Conservation (phyloP, 2,329 filamentous ascomycete species). For the Coccinonectria pachysandricola region DNA sequence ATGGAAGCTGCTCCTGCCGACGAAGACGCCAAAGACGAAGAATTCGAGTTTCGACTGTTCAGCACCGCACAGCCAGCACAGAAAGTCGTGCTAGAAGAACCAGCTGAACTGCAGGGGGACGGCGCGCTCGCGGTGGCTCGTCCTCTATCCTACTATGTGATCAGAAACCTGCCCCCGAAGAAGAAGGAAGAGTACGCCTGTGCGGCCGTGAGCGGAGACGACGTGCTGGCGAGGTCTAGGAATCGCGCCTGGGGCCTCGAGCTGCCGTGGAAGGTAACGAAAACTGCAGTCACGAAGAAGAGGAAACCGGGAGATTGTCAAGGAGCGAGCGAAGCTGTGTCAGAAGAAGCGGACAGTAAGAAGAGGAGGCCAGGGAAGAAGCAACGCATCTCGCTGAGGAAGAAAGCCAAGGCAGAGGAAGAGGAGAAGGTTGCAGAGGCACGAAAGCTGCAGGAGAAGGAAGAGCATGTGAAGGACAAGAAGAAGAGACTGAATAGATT, state of each 20-base stretch:
- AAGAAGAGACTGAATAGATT: slow-evolving; percentile 50
- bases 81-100: slow-evolving; percentile 41
- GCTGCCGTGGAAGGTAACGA: slow-evolving; percentile 48
- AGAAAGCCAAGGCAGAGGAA: slow-evolving; percentile 31
- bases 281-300: slow-evolving; percentile 28
- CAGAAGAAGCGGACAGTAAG: slow-evolving; percentile 15
- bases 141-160: slow-evolving; percentile 41
- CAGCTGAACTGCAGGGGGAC: slow-evolving; percentile 26
- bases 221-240: slow-evolving; percentile 34
- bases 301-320: slow-evolving; percentile 6
- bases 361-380: slow-evolving; percentile 48
- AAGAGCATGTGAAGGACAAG: slow-evolving; percentile 48
- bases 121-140: slow-evolving; percentile 26
- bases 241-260: slow-evolving; percentile 46
- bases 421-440: slow-evolving; percentile 29
- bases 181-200: slow-evolving; percentile 29
- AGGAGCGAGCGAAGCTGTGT: slow-evolving; percentile 7
- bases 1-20: slow-evolving; percentile 10
- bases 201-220: slow-evolving; percentile 43
- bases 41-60: slow-evolving; percentile 51
- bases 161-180: slow-evolving; percentile 25
- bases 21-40: slow-evolving; percentile 20
- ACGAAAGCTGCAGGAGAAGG: slow-evolving; percentile 36
- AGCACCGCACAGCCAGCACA: slow-evolving; percentile 32
- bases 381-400: slow-evolving; percentile 40